phyloP scores from a whole-genome alignment of 306 rosid genomes.

The Dalbergia oliveri region DNA sequence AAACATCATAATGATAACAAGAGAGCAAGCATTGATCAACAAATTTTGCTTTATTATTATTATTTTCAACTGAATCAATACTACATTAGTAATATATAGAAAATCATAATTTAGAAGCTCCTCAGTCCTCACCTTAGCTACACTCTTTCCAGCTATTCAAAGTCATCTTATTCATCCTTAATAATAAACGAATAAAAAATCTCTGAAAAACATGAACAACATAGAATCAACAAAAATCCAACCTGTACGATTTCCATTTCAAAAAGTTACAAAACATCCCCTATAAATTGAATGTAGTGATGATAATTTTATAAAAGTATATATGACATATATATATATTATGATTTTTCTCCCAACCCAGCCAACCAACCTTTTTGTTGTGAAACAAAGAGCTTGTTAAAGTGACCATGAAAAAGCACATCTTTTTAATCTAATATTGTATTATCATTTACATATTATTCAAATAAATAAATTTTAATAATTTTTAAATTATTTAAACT shows the following conservation, averaged over 20 bases:
- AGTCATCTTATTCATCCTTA: neutral
- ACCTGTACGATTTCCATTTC: slow-evolving; percentile 6
- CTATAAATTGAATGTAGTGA: neutral
- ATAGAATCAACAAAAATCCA: neutral
- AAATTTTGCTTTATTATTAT: no score
- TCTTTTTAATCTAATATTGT: no score
- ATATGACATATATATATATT: neutral
- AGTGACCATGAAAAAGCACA: neutral
- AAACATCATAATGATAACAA: neutral
- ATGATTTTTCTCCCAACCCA: neutral
- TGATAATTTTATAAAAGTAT: neutral
- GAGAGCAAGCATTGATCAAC: no score
- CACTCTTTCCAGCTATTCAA: neutral
- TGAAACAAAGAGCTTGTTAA: no score
- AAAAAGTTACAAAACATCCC: neutral
- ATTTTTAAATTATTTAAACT: no score
- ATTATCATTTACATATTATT: no score
- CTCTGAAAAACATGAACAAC: neutral
- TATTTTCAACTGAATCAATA: neutral
- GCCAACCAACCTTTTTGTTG: no score
- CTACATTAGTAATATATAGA: neutral
- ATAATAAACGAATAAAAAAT: neutral
- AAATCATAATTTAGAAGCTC: neutral
- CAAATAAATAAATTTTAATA: no score
- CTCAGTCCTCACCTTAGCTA: no score